Percentiles rank a stretch among this genome's conserved stretches.
Evolutionary conservation across 805 yeast species (phyloP).

Genomic region (Yarrowia deformans): DNA sequence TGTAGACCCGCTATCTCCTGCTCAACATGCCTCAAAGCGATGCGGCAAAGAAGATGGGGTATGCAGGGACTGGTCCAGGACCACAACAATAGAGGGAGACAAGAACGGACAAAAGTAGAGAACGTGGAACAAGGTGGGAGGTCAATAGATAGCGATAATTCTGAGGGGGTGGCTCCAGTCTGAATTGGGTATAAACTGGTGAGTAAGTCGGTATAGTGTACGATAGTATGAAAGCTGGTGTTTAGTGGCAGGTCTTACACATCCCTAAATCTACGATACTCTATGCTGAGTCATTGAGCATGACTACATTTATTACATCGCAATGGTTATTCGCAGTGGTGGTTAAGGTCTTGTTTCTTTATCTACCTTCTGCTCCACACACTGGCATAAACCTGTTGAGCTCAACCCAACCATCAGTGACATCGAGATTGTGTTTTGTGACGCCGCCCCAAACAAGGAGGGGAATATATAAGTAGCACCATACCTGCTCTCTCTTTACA

Average conservation of each 20-base stretch:
- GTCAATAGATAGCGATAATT: no score
- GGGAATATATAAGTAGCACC: slow-evolving; percentile 13
- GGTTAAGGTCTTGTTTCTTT: not conserved
- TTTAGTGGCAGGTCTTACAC: no score
- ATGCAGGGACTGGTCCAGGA: slow-evolving; percentile 2
- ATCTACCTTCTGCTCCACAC: not conserved
- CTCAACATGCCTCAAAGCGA: not conserved
- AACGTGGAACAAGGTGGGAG: not conserved
- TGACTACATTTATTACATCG: no score
- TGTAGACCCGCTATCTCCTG: not conserved
- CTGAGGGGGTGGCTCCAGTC: not conserved
- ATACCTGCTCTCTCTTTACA: not conserved
- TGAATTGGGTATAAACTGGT: not conserved
- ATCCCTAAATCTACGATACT: no score
- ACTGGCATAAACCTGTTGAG: slow-evolving; percentile 18
- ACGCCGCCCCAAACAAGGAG: not conserved
- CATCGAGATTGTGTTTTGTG: not conserved
- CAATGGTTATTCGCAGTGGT: no score
- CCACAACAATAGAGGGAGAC: not conserved
- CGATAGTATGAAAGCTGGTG: no score
- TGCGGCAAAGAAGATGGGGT: slow-evolving; percentile 5
- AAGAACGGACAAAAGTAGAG: not conserved
- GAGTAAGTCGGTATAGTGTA: no score
- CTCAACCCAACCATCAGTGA: not conserved
- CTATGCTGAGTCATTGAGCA: no score